Conservation (phyloP, 176 grass and related monocot genomes). For the Rhynchospora pubera region DNA sequence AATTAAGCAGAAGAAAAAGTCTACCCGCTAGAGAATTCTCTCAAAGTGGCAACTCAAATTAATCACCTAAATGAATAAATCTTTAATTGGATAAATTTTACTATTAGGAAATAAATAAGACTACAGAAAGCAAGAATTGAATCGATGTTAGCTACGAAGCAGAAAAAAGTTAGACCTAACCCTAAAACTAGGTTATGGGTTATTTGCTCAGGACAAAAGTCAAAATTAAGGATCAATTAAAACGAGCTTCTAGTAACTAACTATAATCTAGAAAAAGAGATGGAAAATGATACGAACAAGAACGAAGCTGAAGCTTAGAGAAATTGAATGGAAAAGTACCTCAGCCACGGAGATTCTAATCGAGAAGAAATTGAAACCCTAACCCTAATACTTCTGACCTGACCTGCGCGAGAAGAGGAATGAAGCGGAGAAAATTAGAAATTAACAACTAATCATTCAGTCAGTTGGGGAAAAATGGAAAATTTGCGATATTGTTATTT, state of each 20-base stretch:
- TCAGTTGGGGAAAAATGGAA: background rate
- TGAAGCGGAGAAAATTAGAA: background rate
- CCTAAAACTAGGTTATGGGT: background rate
- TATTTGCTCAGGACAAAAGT: background rate
- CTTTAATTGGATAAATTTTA: background rate
- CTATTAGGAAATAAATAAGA: slow-evolving; percentile 3
- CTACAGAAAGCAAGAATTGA: background rate
- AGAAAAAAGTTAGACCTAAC: background rate
- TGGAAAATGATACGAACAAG: background rate
- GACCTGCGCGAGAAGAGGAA: background rate
- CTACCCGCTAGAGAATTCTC: slow-evolving; percentile 6
- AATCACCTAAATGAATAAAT: slow-evolving; percentile 15
- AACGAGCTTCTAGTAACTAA: background rate
- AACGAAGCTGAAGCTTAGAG: background rate
- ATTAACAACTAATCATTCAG: background rate
- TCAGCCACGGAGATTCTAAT: slow-evolving; percentile 10
- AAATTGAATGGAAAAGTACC: slow-evolving; percentile 15
- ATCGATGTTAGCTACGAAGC: background rate
- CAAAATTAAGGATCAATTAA: background rate
- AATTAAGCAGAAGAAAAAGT: slow-evolving; percentile 7
- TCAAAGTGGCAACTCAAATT: background rate
- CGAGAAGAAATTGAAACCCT: background rate
- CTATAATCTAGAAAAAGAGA: background rate
- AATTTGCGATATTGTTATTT: background rate
- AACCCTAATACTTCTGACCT: slow-evolving; percentile 7